Percentiles rank a stretch among this genome's conserved stretches.
phyloP scores from a whole-genome alignment of 2,329 filamentous ascomycete species.

The Cercospora sesami region DNA sequence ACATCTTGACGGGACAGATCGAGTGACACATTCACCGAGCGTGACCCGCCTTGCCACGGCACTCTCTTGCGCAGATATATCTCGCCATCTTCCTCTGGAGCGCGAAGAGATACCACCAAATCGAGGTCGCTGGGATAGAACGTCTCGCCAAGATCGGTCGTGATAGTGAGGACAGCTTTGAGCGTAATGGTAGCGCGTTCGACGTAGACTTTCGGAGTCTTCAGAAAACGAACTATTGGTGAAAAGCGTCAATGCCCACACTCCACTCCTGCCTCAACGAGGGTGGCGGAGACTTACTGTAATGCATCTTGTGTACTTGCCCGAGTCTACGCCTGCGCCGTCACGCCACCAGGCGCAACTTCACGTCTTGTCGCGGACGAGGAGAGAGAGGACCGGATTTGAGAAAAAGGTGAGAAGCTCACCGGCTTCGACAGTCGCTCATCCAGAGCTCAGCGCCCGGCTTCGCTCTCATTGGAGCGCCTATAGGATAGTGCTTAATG shows the following conservation, averaged over 20 bases:
- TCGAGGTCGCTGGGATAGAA: conserved; percentile 56
- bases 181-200: conserved; percentile 46
- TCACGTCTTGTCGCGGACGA: background rate
- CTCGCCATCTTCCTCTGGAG: conserved; percentile 38
- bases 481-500: background rate
- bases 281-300: conserved; percentile 5
- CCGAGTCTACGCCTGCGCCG: background rate
- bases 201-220: conserved; percentile 55
- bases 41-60: conserved; percentile 47
- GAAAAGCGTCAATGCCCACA: conserved; percentile 6
- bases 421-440: background rate
- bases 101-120: conserved; percentile 45
- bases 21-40: conserved; percentile 48
- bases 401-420: conserved; percentile 1
- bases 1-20: conserved; percentile 43
- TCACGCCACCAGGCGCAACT: conserved; percentile 10
- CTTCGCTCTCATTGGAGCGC: background rate
- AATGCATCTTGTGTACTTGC: conserved; percentile 5
- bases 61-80: conserved; percentile 47
- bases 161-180: conserved; percentile 61
- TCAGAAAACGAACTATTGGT: conserved; percentile 61
- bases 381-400: background rate
- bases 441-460: background rate
- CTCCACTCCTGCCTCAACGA: background rate
- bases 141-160: conserved; percentile 67